These are phyloP conservation scores for Suillus subluteus DNA, from an alignment of 768 basidiomycete species.

Conservation along the genomic window DNA sequence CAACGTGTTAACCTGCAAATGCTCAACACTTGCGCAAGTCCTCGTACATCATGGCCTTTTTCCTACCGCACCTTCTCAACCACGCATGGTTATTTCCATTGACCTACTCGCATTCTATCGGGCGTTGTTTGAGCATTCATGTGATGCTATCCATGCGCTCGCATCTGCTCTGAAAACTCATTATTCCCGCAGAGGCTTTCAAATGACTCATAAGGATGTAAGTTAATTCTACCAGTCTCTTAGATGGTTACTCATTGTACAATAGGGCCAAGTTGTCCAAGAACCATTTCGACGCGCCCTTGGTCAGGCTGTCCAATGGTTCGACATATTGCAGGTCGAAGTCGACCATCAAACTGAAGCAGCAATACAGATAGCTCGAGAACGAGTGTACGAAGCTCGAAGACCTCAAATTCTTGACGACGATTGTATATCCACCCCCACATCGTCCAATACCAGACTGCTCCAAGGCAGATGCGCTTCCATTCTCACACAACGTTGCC, in stretches of 20 bases:
- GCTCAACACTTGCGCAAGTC: conserved; percentile 20
- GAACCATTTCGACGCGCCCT: conserved; percentile 37
- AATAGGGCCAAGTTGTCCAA: conserved; percentile 25
- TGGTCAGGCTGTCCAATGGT: conserved; percentile 32
- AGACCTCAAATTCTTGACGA: neutral
- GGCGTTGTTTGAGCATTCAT: conserved; percentile 38
- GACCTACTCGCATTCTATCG: conserved; percentile 37
- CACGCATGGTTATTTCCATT: conserved; percentile 25
- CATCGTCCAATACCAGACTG: too few species aligned
- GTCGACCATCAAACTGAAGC: conserved; percentile 20
- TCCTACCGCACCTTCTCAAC: conserved; percentile 29
- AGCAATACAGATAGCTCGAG: conserved; percentile 13
- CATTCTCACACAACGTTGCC: too few species aligned
- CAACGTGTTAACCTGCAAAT: conserved; percentile 24
- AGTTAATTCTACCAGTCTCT: conserved; percentile 18
- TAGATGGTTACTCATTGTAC: neutral
- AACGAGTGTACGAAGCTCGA: neutral
- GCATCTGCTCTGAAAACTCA: conserved; percentile 5
- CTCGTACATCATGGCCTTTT: conserved; percentile 36
- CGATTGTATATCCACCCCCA: conserved; percentile 33
- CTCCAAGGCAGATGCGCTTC: conserved; percentile 6
- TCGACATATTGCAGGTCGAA: conserved; percentile 20
- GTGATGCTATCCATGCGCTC: conserved; percentile 30
- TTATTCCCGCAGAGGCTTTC: conserved; percentile 19
- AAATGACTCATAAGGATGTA: neutral